Evolutionary conservation across 225 moss, liverwort and hornwort genomes (phyloP).

Genomic region (Bryum argenteum): DNA sequence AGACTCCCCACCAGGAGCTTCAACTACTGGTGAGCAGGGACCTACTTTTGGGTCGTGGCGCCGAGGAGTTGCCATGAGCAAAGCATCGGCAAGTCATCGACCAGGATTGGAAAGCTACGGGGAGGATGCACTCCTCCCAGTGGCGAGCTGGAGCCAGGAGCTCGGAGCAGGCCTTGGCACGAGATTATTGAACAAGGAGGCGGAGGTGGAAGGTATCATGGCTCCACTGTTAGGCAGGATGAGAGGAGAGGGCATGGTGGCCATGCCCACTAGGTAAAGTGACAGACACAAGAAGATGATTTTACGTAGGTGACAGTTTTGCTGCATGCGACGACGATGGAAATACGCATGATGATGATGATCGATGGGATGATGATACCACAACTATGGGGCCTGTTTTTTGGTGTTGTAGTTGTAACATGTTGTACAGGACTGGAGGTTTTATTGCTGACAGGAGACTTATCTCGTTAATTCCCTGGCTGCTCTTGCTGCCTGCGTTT

Average conservation of each 20-base stretch:
- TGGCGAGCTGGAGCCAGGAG: slow-evolving; percentile 99
- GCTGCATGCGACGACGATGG: slow-evolving; percentile 52
- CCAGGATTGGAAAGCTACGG: slow-evolving; percentile 67
- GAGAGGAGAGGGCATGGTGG: slow-evolving; percentile 90
- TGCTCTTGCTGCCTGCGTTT: slow-evolving; percentile 13
- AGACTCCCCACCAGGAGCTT: slow-evolving; percentile 20
- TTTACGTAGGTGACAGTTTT: slow-evolving; percentile 52
- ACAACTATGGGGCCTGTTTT: slow-evolving; percentile 71
- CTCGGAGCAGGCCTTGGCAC: slow-evolving; percentile 97
- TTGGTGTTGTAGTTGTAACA: slow-evolving; percentile 78
- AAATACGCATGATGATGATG: slow-evolving; percentile 37
- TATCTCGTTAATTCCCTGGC: slow-evolving; percentile 15
- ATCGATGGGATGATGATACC: slow-evolving; percentile 28
- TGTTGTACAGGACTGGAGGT: slow-evolving; percentile 87
- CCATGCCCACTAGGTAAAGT: slow-evolving; percentile 79
- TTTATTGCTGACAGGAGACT: slow-evolving; percentile 42
- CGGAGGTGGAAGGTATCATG: slow-evolving; percentile 39
- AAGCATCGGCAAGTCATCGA: slow-evolving; percentile 50
- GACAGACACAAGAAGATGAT: slow-evolving; percentile 23
- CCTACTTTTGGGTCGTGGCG: slow-evolving; percentile 94
- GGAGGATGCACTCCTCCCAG: slow-evolving; percentile 97
- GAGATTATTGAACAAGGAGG: slow-evolving; percentile 74
- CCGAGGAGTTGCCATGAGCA: slow-evolving; percentile 56
- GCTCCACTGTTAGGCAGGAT: slow-evolving; percentile 65
- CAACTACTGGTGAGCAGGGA: slow-evolving; percentile 35